Conservation (phyloP, 1,139 yeast genomes). For the Eremothecium cymbalariae region DNA sequence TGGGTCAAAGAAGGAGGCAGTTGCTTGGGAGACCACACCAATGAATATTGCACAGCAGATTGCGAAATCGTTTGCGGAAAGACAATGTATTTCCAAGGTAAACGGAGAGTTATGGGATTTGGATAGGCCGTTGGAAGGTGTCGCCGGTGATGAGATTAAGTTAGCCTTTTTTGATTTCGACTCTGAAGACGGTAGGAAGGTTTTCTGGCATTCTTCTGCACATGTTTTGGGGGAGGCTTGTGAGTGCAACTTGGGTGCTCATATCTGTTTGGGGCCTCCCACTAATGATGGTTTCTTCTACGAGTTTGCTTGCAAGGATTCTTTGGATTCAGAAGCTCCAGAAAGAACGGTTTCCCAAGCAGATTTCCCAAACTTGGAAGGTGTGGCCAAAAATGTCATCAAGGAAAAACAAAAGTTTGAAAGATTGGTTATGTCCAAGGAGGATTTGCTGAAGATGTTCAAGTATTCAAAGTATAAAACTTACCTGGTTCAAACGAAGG, state of each 20-base stretch:
- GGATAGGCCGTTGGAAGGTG: constrained; percentile 81
- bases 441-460: constrained; percentile 87
- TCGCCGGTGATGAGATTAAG: constrained; percentile 32
- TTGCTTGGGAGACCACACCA: constrained; percentile 86
- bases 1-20: constrained; percentile 71
- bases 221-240: constrained; percentile 98
- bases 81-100: constrained; percentile 85
- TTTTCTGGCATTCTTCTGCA: constrained; percentile 98
- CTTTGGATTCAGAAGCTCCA: constrained; percentile 42
- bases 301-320: constrained; percentile 78
- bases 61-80: constrained; percentile 80
- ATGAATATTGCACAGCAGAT: constrained; percentile 75
- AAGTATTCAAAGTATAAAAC: constrained; percentile 93
- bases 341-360: constrained; percentile 68
- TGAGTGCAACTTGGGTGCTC: constrained; percentile 94
- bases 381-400: constrained; percentile 82
- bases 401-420: constrained; percentile 96
- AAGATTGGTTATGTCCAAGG: constrained; percentile 87
- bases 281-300: constrained; percentile 97
- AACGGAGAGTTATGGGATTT: constrained; percentile 92
- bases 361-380: constrained; percentile 80
- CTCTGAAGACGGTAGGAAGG: constrained; percentile 83
- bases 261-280: constrained; percentile 91
- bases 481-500: constrained; percentile 73
- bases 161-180: constrained; percentile 78